A percentile compares a stretch with the other conserved stretches of the same genome.
phyloP scores from a whole-genome alignment of 495 filamentous ascomycete genomes.

The Parathielavia appendiculata region DNA sequence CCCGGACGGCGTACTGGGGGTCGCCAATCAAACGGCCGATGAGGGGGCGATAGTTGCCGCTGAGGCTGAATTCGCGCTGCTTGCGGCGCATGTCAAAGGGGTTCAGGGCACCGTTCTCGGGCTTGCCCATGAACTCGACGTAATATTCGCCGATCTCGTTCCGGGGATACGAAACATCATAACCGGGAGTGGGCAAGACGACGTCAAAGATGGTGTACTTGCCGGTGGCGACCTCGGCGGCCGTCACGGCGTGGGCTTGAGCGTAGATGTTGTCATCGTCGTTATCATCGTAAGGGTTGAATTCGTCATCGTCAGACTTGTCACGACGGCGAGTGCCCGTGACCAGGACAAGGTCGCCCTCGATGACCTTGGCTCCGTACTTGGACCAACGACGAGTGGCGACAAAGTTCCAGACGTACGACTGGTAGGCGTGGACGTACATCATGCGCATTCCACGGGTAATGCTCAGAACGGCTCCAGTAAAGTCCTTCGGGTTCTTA shows the following conservation, averaged over 20 bases:
- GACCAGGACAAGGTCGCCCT: constrained; percentile 80
- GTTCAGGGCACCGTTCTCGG: constrained; percentile 69
- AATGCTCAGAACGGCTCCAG: constrained; percentile 72
- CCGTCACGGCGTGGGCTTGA: constrained; percentile 68
- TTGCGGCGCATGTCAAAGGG: constrained; percentile 81
- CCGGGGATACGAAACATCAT: constrained; percentile 76
- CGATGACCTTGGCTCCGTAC: constrained; percentile 64
- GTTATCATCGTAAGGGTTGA: constrained; percentile 41
- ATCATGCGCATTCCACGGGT: constrained; percentile 75
- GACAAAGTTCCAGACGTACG: constrained; percentile 84
- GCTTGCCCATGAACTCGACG: constrained; percentile 70
- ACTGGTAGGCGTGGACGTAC: constrained; percentile 97
- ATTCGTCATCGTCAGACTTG: constrained; percentile 47
- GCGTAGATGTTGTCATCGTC: constrained; percentile 57
- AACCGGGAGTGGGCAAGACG: constrained; percentile 92
- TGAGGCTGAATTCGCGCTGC: constrained; percentile 83
- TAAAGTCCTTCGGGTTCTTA: constrained; percentile 53
- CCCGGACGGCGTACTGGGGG: constrained; percentile 58
- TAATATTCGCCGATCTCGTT: constrained; percentile 83
- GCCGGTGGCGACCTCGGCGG: constrained; percentile 72
- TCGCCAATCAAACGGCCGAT: constrained; percentile 58
- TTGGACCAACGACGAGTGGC: constrained; percentile 71
- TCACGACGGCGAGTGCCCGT: constrained; percentile 18
- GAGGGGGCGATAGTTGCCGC: constrained; percentile 79
- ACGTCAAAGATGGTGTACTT: constrained; percentile 81